Percentiles rank a stretch among this genome's conserved stretches.
Conservation (phyloP, 2,329 filamentous ascomycete genomes). For the Cladophialophora psammophila region DNA sequence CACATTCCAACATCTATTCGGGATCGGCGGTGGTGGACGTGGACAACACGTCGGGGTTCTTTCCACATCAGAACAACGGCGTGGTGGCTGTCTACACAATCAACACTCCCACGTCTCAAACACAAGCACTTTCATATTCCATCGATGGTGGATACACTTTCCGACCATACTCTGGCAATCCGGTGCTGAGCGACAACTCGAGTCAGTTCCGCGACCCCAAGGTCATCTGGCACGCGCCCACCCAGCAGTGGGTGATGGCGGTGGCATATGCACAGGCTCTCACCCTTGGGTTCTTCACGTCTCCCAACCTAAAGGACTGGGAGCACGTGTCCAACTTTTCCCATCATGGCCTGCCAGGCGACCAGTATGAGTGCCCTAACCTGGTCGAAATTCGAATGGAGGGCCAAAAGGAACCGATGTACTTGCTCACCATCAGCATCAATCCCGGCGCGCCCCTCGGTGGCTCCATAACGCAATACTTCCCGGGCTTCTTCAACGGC, state of each 20-base stretch:
- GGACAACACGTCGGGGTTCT: constrained; percentile 72
- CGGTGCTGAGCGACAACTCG: constrained; percentile 64
- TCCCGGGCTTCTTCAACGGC: constrained; percentile 67
- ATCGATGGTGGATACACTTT: constrained; percentile 69
- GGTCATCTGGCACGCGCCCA: constrained; percentile 63
- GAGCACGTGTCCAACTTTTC: constrained; percentile 66
- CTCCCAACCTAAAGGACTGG: constrained; percentile 66
- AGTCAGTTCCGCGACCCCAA: constrained; percentile 71
- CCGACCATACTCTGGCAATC: constrained; percentile 65
- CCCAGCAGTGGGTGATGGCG: constrained; percentile 64
- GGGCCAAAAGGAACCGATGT: constrained; percentile 36
- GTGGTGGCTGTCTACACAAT: constrained; percentile 68
- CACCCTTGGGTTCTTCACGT: constrained; percentile 67
- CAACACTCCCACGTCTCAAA: constrained; percentile 51
- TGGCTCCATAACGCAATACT: constrained; percentile 43
- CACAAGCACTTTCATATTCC: constrained; percentile 69
- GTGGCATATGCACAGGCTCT: constrained; percentile 64
- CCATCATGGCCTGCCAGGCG: constrained; percentile 59
- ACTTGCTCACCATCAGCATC: constrained; percentile 44
- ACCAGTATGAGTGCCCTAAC: constrained; percentile 71
- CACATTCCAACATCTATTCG: constrained; percentile 58
- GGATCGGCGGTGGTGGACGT: constrained; percentile 66
- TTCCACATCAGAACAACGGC: constrained; percentile 65
- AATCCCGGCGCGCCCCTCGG: constrained; percentile 48
- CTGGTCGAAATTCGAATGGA: constrained; percentile 63